Evolutionary conservation across 2,329 filamentous ascomycete species (phyloP).

Genomic region (Fusarium euwallaceae): DNA sequence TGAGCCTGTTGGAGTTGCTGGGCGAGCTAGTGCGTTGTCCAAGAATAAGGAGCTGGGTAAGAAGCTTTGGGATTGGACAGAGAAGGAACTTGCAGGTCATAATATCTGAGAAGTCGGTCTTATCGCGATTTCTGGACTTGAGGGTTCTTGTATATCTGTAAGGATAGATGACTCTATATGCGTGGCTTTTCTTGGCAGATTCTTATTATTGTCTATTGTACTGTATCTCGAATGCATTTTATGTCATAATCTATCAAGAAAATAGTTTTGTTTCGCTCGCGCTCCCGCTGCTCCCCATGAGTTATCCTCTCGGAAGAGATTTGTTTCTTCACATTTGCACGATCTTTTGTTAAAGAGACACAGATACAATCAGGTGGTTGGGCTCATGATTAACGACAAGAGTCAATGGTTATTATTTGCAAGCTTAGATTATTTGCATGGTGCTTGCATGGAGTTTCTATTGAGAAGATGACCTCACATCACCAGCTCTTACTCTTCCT

Average conservation of each 20-base stretch:
- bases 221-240: background rate
- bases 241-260: no score
- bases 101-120: background rate
- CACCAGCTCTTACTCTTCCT: slow-evolving; percentile 2
- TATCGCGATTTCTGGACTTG: background rate
- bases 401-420: background rate
- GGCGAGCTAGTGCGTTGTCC: background rate
- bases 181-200: background rate
- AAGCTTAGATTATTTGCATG: background rate
- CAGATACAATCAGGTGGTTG: no score
- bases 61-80: slow-evolving; percentile 5
- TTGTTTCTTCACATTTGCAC: no score
- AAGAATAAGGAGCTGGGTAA: background rate
- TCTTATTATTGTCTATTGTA: background rate
- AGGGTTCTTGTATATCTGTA: background rate
- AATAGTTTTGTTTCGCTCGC: no score
- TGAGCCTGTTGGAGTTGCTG: background rate
- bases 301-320: no score
- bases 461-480: background rate
- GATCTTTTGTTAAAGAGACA: no score
- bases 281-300: no score
- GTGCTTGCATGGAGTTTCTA: background rate
- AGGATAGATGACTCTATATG: background rate
- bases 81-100: background rate
- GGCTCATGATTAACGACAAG: background rate